phyloP scores from a whole-genome alignment of 2,329 filamentous ascomycete genomes.

The Claviceps africana region DNA sequence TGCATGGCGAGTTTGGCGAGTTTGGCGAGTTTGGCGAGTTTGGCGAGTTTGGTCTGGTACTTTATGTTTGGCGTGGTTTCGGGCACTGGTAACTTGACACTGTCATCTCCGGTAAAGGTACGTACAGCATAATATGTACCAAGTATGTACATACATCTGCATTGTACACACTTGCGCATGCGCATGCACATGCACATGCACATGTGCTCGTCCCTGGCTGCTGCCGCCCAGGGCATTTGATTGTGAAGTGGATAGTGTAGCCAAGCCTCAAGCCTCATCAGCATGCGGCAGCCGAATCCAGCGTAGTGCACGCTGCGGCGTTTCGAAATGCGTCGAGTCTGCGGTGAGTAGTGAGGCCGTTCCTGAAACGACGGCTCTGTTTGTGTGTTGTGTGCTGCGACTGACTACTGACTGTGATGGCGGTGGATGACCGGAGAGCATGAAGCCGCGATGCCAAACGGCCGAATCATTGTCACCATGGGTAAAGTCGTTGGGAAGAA shows the following conservation, averaged over 20 bases:
- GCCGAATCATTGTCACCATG: too few relatives aligned
- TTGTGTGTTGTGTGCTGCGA: background rate
- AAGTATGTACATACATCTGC: too few relatives aligned
- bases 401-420: too few relatives aligned
- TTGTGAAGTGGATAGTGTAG: background rate
- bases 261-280: background rate
- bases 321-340: conserved; percentile 16
- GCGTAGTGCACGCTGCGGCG: conserved; percentile 7
- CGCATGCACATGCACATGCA: too few relatives aligned
- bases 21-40: background rate
- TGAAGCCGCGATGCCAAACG: too few relatives aligned
- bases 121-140: too few relatives aligned
- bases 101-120: too few relatives aligned
- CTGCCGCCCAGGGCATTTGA: background rate
- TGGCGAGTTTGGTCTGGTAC: background rate
- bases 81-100: too few relatives aligned
- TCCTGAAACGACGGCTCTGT: conserved; percentile 14
- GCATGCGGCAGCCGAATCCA: background rate
- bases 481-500: too few relatives aligned
- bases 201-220: background rate
- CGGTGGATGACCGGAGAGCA: too few relatives aligned
- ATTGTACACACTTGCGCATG: too few relatives aligned
- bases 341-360: conserved; percentile 16
- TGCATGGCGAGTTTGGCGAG: background rate
- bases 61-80: background rate